Evolutionary conservation across 495 filamentous ascomycete species (phyloP), one percentile per base, ranked within the genome.

Genomic region (Tuber magnatum): DNA sequence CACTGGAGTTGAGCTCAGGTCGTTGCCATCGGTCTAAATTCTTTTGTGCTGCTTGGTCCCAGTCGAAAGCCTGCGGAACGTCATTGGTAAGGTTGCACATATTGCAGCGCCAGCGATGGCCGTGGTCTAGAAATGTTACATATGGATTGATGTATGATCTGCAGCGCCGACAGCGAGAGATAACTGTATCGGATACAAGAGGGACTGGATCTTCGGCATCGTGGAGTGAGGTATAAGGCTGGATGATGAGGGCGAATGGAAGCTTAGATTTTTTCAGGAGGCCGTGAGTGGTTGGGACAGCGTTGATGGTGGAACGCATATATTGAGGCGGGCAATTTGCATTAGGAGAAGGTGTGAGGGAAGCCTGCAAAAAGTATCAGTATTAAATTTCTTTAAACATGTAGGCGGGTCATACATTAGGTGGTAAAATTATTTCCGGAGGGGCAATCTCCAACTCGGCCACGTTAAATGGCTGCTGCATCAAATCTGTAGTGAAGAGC

Each of bases 11-110:
- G 71, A 99, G 88, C 82, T 99, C 95, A 35, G 92, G 87, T 75
- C 95, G 87, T 83, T 94, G 89, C 88, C 95, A 93, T 79, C 95
- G 85, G 83, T 99, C 96, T 38, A 95, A 89, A 40, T 89, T 91
- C 87, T 94, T 94, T 83, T 97, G 94, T 71, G 92, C 85, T 22
- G 93, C 90, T 51, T 92, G 89, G 85, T 99, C 96, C 95, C 95
- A 99, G 84, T 99, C 95, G 77, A 98, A 99, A 8, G 94, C 94
- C 85, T 98, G 96, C 14, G 95, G 95, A 24, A 99, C 96, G 81
- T 99, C 95, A 82, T 98, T 99, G 73, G 94, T 97, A 74, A 99
- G 86, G 84, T 97, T 97, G 83, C 95, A 99, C 94, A 99, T 98
- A 85, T 99, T 99, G 85, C 95, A 99, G 74, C 94, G 90, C 95